Percentiles rank a stretch among this genome's conserved stretches.
phyloP scores from a whole-genome alignment of 73 alveolate species.

The Paramecium tetraurelia region DNA sequence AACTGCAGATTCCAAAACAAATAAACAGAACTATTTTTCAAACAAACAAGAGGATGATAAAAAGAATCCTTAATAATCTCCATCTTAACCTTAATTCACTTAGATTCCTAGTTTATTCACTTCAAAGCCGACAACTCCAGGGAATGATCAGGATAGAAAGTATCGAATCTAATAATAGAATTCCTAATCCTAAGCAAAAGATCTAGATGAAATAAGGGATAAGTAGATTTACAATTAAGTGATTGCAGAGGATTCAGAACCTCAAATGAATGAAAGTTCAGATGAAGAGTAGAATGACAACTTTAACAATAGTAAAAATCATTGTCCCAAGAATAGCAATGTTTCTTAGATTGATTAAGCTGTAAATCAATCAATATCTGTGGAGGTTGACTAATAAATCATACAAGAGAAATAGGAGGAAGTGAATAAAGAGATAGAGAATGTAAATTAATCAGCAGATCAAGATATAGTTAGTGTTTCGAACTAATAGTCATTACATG shows the following conservation, averaged over 20 bases:
- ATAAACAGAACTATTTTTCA: neutral
- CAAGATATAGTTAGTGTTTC: neutral
- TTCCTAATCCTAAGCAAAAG: neutral
- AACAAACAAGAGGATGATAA: neutral
- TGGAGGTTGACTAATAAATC: neutral
- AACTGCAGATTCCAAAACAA: constrained; percentile 15
- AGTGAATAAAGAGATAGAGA: neutral
- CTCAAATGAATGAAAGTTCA: constrained; percentile 21
- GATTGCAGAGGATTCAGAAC: constrained; percentile 20
- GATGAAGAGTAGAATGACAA: neutral
- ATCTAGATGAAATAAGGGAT: neutral
- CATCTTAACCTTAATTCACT: neutral
- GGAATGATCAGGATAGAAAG: neutral
- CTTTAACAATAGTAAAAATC: neutral
- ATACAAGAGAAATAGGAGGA: neutral
- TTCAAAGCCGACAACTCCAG: constrained; percentile 34
- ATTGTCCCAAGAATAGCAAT: constrained; percentile 7
- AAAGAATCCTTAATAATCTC: neutral
- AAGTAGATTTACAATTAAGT: neutral
- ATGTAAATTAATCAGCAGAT: neutral
- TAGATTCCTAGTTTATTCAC: constrained; percentile 48
- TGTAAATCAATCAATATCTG: neutral
- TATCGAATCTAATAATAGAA: neutral
- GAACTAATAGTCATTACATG: neutral
- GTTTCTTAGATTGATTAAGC: neutral